Evolutionary conservation across 208 protist genomes (phyloP), one percentile per base, ranked within the genome.

Genomic region (Acanthamoeba rhysodes): DNA sequence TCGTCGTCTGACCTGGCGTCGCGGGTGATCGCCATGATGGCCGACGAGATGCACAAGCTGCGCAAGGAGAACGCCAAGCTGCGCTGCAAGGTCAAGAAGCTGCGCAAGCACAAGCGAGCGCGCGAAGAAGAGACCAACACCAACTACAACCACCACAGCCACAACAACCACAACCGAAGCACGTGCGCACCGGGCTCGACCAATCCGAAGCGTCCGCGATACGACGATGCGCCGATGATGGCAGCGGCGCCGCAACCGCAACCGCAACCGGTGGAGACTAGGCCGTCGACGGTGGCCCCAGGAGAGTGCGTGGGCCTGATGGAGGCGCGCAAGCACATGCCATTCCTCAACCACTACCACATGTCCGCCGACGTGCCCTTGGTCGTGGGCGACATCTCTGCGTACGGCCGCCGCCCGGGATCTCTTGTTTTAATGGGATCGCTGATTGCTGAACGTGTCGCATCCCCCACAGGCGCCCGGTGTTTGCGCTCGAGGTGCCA

Each of bases 51-150:
- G 6, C 29, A 45, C n/a, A 34, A 48, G 34, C 70, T 80, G 32
- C 70, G 70, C 70, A 37, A 29, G 70, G 70, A 80, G n/a, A 80
- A 80, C 70, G 7, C 16, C 29, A 41, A 80, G 70, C 70, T 80
- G 70, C 70, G 70, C n/a, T 12, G 9, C 34, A 80, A 80, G 70
- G 70, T 80, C 70, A 80, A 80, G 37, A 34, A 37, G 32, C 37
- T 80, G 62, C 27, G 62, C 27, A 68, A 68, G 62, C 62, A n/a
- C 62, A 14, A 20, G 62, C 27, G 62, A 9, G 27, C 24, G 62
- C 18, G 24, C 18, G 62, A 29, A n/a, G 62, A 24, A n/a, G 62
- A 68, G 5, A 5, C 10, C 16, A 62, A 22, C 55, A 62, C 12
- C 57, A 62, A 62, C 57, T 27, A 62, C 57, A 62, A 62, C 57